Evolutionary conservation across 306 rosid species (phyloP).

Genomic region (Fagus crenata): DNA sequence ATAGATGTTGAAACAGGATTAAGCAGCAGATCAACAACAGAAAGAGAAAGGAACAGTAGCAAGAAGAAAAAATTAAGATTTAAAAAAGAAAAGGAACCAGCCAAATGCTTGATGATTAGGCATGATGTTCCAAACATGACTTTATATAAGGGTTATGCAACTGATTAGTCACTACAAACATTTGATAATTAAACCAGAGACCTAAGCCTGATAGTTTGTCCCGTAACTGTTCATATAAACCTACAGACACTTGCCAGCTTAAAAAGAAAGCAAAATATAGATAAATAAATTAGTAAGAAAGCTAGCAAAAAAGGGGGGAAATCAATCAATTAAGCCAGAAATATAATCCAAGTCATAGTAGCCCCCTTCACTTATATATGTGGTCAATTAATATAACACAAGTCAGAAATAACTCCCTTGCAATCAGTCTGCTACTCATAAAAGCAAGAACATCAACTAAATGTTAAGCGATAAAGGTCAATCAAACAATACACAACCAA

Average conservation of each 20-base stretch:
- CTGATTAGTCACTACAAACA: background rate
- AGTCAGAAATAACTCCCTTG: background rate
- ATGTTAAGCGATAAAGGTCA: background rate
- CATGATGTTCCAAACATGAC: background rate
- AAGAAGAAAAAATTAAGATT: background rate
- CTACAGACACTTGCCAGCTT: background rate
- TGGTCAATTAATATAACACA: background rate
- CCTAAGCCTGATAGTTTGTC: background rate
- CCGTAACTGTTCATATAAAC: background rate
- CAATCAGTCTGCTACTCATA: background rate
- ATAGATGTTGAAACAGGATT: constrained; percentile 14
- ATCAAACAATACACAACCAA: background rate
- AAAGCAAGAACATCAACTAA: background rate
- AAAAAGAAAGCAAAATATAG: background rate
- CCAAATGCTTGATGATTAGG: background rate
- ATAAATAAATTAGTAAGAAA: background rate
- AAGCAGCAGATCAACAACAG: background rate
- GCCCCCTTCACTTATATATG: background rate
- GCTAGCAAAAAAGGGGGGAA: background rate
- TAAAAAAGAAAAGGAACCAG: background rate
- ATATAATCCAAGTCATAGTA: background rate
- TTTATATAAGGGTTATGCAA: background rate
- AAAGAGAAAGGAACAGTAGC: background rate
- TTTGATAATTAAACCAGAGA: background rate
- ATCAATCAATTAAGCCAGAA: background rate